phyloP scores from a whole-genome alignment of 2,329 filamentous ascomycete species.

The Beauveria australis region DNA sequence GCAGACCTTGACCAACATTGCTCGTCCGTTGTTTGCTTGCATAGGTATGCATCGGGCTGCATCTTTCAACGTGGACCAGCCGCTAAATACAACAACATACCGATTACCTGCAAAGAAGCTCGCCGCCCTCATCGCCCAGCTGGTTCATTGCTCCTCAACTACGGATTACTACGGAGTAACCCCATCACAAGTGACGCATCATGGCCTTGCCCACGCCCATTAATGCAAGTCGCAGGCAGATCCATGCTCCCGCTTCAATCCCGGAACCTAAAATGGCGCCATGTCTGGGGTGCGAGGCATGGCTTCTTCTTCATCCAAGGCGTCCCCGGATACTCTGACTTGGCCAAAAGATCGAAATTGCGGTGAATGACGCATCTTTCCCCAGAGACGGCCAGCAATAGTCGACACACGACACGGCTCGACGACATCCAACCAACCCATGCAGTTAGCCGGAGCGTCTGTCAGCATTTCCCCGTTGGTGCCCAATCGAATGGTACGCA shows the following conservation, averaged over 20 bases:
- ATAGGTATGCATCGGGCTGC: constrained; percentile 1
- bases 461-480: constrained; percentile 1
- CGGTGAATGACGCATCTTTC: constrained; percentile 9
- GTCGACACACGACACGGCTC: constrained; percentile 1
- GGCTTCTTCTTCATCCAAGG: not conserved
- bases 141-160: not conserved
- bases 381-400: not conserved
- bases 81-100: not conserved
- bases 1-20: not conserved
- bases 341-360: not conserved
- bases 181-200: constrained; percentile 6
- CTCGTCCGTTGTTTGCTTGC: not conserved
- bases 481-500: constrained; percentile 11
- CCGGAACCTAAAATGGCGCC: constrained; percentile 5
- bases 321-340: not conserved
- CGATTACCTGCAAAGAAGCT: not conserved
- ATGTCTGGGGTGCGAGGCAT: not conserved
- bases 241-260: not conserved
- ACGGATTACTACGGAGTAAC: not conserved
- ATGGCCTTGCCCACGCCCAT: not conserved
- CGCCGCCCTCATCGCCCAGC: not conserved
- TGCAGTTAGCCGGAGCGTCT: not conserved
- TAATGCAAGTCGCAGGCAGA: not conserved
- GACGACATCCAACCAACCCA: constrained; percentile 7
- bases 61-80: constrained; percentile 4